These are phyloP conservation scores for Nakataea oryzae DNA, from an alignment of 2,329 filamentous ascomycete species.

Conservation along the genomic window DNA sequence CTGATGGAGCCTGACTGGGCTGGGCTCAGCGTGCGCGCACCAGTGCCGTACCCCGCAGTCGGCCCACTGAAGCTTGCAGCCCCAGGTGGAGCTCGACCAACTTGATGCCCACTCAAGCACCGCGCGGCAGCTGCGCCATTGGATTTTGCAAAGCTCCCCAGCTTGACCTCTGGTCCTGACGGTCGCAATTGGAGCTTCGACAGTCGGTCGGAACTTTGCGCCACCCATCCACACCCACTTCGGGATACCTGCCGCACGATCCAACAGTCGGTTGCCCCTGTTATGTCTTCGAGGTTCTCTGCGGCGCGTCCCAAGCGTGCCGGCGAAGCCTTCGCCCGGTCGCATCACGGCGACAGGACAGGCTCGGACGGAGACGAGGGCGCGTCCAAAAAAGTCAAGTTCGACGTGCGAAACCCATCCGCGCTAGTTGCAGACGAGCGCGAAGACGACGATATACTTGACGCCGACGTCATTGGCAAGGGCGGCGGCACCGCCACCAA, in stretches of 20 bases:
- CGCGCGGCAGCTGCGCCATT: background rate
- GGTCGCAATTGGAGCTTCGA: background rate
- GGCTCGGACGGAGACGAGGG: slow-evolving; percentile 22
- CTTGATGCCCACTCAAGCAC: background rate
- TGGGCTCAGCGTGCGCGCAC: background rate
- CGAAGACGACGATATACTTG: slow-evolving; percentile 64
- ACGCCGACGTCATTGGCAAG: slow-evolving; percentile 86
- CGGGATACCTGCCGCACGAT: background rate
- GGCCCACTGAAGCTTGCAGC: background rate
- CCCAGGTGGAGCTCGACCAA: background rate
- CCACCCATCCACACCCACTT: slow-evolving; percentile 5
- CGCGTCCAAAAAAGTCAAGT: slow-evolving; percentile 67
- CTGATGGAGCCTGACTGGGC: background rate
- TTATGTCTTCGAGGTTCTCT: slow-evolving; percentile 47
- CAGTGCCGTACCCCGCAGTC: background rate
- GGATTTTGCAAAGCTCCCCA: background rate
- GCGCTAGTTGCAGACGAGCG: slow-evolving; percentile 75
- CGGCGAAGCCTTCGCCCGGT: slow-evolving; percentile 70
- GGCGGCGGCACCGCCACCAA: slow-evolving; percentile 64
- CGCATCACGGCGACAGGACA: slow-evolving; percentile 50
- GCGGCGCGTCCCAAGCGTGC: slow-evolving; percentile 73
- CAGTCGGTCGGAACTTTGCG: background rate
- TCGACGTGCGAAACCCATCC: slow-evolving; percentile 90
- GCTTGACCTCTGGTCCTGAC: no score
- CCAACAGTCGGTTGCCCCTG: background rate